Conservation (phyloP, 306 rosid species). For the Fragaria ananassa region DNA sequence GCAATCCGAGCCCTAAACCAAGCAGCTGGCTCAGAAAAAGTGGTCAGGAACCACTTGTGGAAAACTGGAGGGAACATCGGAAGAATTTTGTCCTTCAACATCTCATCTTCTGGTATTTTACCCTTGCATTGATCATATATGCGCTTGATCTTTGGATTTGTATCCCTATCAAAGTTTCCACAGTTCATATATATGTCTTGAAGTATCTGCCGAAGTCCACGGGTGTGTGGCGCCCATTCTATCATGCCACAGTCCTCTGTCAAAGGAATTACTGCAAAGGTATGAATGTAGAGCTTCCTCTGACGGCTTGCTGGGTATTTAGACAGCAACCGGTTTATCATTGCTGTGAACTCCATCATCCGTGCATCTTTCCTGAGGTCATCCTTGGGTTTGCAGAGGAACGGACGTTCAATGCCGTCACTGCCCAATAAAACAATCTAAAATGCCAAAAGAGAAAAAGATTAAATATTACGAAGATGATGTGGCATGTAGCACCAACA, state of each 20-base stretch:
- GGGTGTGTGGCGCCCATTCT: constrained; percentile 97
- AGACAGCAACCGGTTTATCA: constrained; percentile 80
- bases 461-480: constrained; percentile 21
- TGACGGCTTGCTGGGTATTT: constrained; percentile 92
- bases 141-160: constrained; percentile 80
- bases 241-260: constrained; percentile 99
- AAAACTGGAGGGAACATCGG: constrained; percentile 95
- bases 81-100: constrained; percentile 79
- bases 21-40: constrained; percentile 98
- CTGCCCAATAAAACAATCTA: constrained; percentile 91
- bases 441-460: constrained; percentile 22
- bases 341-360: constrained; percentile 99
- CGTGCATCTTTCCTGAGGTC: constrained; percentile 98
- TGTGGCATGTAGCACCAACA: not conserved
- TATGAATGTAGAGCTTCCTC: constrained; percentile 92
- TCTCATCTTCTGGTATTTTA: constrained; percentile 76
- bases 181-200: constrained; percentile 78
- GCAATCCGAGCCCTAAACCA: constrained; percentile 97
- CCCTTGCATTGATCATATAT: constrained; percentile 89
- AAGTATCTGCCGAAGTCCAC: constrained; percentile 88
- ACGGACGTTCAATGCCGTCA: constrained; percentile 83
- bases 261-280: constrained; percentile 92
- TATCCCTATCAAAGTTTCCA: constrained; percentile 83
- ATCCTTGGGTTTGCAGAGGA: constrained; percentile 97
- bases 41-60: constrained; percentile 90